These are phyloP conservation scores for Fraxinus albicans DNA, from an alignment of 305 asterid genomes.

Conservation along the genomic window DNA sequence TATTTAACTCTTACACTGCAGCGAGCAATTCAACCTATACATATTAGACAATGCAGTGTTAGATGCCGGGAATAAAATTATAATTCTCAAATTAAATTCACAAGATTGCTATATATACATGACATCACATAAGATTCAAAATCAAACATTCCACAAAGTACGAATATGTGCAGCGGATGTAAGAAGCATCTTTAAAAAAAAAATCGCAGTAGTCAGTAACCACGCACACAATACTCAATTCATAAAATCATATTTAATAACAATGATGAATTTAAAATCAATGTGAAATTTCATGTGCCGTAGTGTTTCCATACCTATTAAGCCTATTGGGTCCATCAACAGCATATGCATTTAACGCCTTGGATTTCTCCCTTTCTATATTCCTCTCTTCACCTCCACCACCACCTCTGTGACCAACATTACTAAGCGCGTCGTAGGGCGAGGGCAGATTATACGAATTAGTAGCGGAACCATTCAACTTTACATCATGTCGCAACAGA, in stretches of 20 bases:
- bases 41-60: background rate
- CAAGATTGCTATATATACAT: background rate
- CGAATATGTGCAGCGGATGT: background rate
- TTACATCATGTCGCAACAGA: conserved; percentile 40
- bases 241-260: background rate
- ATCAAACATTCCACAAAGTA: background rate
- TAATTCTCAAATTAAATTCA: background rate
- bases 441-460: conserved; percentile 39
- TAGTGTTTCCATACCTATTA: conserved; percentile 25
- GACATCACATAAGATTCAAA: background rate
- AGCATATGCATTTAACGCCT: conserved; percentile 14
- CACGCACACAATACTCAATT: background rate
- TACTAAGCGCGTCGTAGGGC: conserved; percentile 19
- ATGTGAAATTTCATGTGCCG: background rate
- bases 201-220: background rate
- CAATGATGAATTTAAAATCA: background rate
- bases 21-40: background rate
- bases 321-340: conserved; percentile 26
- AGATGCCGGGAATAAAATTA: background rate
- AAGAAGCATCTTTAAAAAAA: background rate
- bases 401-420: conserved; percentile 10
- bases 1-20: background rate
- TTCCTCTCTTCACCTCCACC: conserved; percentile 17
- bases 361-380: conserved; percentile 16
- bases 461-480: conserved; percentile 10